These are phyloP conservation scores for Cryptococcus amylolentus DNA, from an alignment of 1,284 basidiomycete genomes.

Conservation along the genomic window DNA sequence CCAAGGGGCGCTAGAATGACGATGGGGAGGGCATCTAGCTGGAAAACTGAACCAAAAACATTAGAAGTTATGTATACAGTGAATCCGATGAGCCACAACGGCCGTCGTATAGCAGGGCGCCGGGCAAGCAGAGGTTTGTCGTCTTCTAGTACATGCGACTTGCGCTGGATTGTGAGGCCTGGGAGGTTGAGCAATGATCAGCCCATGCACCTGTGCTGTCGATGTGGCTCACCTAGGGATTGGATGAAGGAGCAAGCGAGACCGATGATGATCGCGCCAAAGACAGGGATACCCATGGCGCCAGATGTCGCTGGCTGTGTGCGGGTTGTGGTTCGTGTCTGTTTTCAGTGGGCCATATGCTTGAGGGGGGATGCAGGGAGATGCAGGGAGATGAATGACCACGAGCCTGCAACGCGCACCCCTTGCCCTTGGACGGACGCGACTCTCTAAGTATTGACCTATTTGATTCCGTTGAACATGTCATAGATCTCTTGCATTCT, in stretches of 20 bases:
- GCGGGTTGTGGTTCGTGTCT: too few species aligned
- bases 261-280: slow-evolving; percentile 65
- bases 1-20: slow-evolving; percentile 90
- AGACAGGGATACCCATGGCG: slow-evolving; percentile 53
- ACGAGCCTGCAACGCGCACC: too few species aligned
- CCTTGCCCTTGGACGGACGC: too few species aligned
- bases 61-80: slow-evolving; percentile 82
- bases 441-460: too few species aligned
- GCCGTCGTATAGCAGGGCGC: slow-evolving; percentile 69
- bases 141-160: slow-evolving; percentile 87
- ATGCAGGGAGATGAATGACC: too few species aligned
- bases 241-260: slow-evolving; percentile 86
- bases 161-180: slow-evolving; percentile 88
- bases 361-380: too few species aligned
- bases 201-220: not conserved
- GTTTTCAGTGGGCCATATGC: too few species aligned
- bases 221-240: slow-evolving; percentile 59
- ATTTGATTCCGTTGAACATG: too few species aligned
- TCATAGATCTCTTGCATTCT: not conserved
- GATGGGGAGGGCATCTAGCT: slow-evolving; percentile 89
- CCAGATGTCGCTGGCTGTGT: too few species aligned
- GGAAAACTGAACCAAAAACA: slow-evolving; percentile 75
- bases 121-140: slow-evolving; percentile 62
- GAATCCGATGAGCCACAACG: slow-evolving; percentile 83
- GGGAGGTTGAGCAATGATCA: not conserved